Evolutionary conservation across 257 asterid genomes (phyloP), one percentile per base, ranked within the genome.

Genomic region (Gentiana macrophylla): DNA sequence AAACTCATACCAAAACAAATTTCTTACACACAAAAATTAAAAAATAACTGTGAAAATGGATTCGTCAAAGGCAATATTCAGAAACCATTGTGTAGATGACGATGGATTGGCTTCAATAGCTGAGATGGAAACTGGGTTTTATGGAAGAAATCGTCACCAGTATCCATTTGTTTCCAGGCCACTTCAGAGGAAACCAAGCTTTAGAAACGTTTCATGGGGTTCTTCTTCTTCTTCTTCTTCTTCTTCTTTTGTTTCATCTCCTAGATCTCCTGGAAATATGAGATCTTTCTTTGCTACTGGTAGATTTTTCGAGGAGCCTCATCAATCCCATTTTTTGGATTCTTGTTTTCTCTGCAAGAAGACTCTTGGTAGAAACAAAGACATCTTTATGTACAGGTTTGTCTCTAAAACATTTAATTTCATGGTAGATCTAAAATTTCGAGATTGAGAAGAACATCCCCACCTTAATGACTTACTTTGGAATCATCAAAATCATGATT

Each of bases 351-450:
- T 68, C 35, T 77, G 83, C 65, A 70, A 67, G 34, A 74, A 67
- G 53, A 55, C 65, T 24, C 79, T 77, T 38, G 70, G 79, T 11
- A 38, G 44, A 15, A 75, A 73, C 58, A 65, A 34, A 62, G 83
- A 77, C 24, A 77, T 77, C 58, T 77, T 70, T 66, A 77, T 77
- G 83, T 77, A 77, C 77, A 77, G 83, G 83, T 77, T 55, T 24
- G 76, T 59, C 35, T 45, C 11, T 37, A 5, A 12, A 15, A 44
- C 11, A 6, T 50, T 24, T 24, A 24, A 24, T 24, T 24, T 24
- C 24, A 24, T 24, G 24, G 24, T 24, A 24, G 24, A 34, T 32
- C 8, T 32, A 6, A 2, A 47, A 43, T 24, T 24, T 24, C 24
- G 24, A 24, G 11, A 47, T 24, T 9, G 13, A 24, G 4, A 3